Percentiles rank a stretch among this genome's conserved stretches.
Conservation (phyloP, 2,329 filamentous ascomycete genomes). For the Tolypocladium sp. region DNA sequence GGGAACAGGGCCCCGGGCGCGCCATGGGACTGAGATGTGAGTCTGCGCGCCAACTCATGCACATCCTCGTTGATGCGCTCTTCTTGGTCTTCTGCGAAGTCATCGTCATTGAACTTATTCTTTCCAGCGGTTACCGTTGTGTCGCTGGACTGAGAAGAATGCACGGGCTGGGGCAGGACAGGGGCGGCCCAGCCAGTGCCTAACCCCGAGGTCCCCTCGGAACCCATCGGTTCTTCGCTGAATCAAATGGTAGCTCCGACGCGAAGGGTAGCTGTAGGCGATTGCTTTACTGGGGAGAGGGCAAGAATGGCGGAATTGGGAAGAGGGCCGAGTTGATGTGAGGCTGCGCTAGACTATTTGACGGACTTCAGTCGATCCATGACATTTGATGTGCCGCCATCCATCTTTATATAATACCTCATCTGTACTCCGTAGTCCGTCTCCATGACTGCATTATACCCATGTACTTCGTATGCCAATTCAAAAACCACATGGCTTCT, state of each 20-base stretch:
- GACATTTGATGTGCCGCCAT: neutral
- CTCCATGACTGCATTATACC: neutral
- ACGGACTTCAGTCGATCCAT: neutral
- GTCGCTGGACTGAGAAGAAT: neutral
- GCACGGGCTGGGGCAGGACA: neutral
- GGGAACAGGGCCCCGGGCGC: constrained; percentile 17
- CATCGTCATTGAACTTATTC: neutral
- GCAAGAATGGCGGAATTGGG: neutral
- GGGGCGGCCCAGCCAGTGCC: neutral
- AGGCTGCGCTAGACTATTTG: neutral
- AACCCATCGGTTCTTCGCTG: neutral
- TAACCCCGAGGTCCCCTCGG: neutral
- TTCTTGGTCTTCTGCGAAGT: neutral
- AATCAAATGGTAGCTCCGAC: neutral
- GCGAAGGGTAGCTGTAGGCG: neutral
- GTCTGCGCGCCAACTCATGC: constrained; percentile 16
- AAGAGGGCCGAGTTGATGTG: neutral
- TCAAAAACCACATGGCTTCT: neutral
- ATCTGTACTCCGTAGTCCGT: too few species aligned
- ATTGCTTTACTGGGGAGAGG: neutral
- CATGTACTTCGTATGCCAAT: neutral
- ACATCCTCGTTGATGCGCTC: constrained; percentile 10
- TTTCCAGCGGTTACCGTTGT: neutral
- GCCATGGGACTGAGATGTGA: constrained; percentile 16
- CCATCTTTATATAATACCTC: neutral